Conservation (phyloP, 2,329 filamentous ascomycete species). For the Gyromitra esculenta region DNA sequence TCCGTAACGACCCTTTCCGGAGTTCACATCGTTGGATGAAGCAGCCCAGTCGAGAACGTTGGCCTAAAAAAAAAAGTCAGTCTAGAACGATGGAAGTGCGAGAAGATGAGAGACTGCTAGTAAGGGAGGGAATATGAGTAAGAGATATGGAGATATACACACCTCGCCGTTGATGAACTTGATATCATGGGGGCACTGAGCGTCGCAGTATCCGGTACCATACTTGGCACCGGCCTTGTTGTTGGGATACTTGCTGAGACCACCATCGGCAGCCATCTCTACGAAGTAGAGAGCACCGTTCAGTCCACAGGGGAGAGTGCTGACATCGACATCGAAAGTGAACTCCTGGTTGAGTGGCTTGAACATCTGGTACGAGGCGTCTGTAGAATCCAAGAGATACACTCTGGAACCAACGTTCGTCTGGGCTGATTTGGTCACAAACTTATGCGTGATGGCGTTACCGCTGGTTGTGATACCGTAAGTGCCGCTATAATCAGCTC, state of each 20-base stretch:
- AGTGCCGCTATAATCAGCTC: slow-evolving; percentile 66
- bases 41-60: slow-evolving; percentile 68
- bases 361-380: slow-evolving; percentile 73
- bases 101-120: not conserved
- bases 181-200: slow-evolving; percentile 67
- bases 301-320: slow-evolving; percentile 73
- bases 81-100: not conserved
- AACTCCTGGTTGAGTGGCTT: slow-evolving; percentile 74
- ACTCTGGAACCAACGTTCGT: slow-evolving; percentile 67
- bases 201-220: slow-evolving; percentile 73
- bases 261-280: slow-evolving; percentile 72
- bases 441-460: slow-evolving; percentile 64
- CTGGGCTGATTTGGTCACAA: slow-evolving; percentile 69
- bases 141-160: slow-evolving; percentile 54
- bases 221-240: slow-evolving; percentile 70
- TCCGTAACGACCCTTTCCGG: slow-evolving; percentile 67
- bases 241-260: slow-evolving; percentile 64
- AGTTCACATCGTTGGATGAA: slow-evolving; percentile 67
- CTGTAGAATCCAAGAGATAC: slow-evolving; percentile 72
- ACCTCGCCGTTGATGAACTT: slow-evolving; percentile 67
- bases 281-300: slow-evolving; percentile 77
- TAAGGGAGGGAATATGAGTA: too few species aligned
- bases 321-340: slow-evolving; percentile 77
- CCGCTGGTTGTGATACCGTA: slow-evolving; percentile 67
- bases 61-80: slow-evolving; percentile 64